Evolutionary conservation across 495 filamentous ascomycete species (phyloP).

Genomic region (Xylaria longipes): DNA sequence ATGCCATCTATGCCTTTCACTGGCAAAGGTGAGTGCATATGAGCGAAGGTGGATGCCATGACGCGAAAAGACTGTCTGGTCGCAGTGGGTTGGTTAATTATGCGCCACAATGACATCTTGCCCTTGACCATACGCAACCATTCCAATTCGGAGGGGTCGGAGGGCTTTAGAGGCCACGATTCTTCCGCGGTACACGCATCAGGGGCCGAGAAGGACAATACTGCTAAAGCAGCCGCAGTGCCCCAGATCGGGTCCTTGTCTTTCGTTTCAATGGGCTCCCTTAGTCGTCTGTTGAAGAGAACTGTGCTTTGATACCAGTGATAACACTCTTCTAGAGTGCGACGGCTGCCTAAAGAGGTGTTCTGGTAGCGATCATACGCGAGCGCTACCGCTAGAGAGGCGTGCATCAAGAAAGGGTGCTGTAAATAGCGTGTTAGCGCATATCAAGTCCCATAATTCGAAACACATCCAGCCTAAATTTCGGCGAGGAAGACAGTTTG

Average conservation of each 20-base stretch:
- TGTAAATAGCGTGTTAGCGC: constrained; percentile 37
- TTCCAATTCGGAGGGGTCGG: constrained; percentile 44
- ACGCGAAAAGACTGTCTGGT: constrained; percentile 47
- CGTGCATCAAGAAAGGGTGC: constrained; percentile 58
- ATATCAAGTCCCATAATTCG: background rate
- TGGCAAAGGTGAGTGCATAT: constrained; percentile 40
- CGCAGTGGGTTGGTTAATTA: constrained; percentile 51
- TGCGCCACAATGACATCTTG: constrained; percentile 53
- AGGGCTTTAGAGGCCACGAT: constrained; percentile 52
- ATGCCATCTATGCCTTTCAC: constrained; percentile 45
- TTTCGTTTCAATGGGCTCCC: constrained; percentile 41
- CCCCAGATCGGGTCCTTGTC: constrained; percentile 56
- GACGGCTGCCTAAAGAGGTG: constrained; percentile 24
- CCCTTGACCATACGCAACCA: constrained; percentile 53
- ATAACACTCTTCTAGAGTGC: constrained; percentile 48
- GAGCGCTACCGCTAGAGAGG: constrained; percentile 49
- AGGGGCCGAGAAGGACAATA: constrained; percentile 48
- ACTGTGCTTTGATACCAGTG: constrained; percentile 51
- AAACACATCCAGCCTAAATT: background rate
- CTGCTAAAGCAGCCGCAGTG: constrained; percentile 48
- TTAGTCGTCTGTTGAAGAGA: constrained; percentile 47
- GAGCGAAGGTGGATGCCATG: constrained; percentile 43
- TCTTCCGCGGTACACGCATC: constrained; percentile 48
- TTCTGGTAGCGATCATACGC: constrained; percentile 54
- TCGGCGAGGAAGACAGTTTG: background rate